Base-by-base conservation (phyloP, 1,284 basidiomycete genomes). In the Leccinum huronense region DNA sequence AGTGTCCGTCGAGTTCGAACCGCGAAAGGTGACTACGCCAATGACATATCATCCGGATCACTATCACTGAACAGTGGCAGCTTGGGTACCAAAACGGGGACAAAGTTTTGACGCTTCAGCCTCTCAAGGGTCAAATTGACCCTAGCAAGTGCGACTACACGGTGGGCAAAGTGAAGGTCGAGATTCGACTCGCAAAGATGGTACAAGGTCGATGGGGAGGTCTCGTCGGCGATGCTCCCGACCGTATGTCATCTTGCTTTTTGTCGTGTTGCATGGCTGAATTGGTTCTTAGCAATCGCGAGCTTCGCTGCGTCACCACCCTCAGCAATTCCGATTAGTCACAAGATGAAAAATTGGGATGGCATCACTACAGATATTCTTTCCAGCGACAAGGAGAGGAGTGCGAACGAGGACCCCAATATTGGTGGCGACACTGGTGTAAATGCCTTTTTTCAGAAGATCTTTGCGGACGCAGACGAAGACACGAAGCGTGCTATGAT, bases 401-500 rank as follows among this genome's bases (percentile, higher is more conserved):
- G 82, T 2, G 75, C 80, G 3, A 80, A 87, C 13, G 86, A 94
- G 68, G 91, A 95, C 75, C 89, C 93, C 3, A 95, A 95, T 74
- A 86, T 87, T 10, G 90, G 90, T 42, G 93, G 93, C 19, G 93
- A 94, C 73, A 82, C 80, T 64, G 84, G 90, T 10, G 83, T 93
- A 67, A 93, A 93, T 74, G 68, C 79, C 14, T 93, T 93, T 79
- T 93, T 93, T 83, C 89, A 91, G 73, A 88, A 90, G 79, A 85
- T 98, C 65, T 98, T 91, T 72, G 82, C 82, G 3, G 90, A 91
- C 72, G 91, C 94, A 11, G 94, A 97, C 72, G 91, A 94, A 0
- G 92, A 97, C 72, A 94, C 94, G 3, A 86, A 83, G 71, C 84
- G 88, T 48, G 96, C 95, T 0, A 98, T 98, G 94, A 88, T 97